Percentiles rank a stretch among this genome's conserved stretches.
phyloP scores from a whole-genome alignment of 2,329 filamentous ascomycete genomes.

The Penicillium concentricum region DNA sequence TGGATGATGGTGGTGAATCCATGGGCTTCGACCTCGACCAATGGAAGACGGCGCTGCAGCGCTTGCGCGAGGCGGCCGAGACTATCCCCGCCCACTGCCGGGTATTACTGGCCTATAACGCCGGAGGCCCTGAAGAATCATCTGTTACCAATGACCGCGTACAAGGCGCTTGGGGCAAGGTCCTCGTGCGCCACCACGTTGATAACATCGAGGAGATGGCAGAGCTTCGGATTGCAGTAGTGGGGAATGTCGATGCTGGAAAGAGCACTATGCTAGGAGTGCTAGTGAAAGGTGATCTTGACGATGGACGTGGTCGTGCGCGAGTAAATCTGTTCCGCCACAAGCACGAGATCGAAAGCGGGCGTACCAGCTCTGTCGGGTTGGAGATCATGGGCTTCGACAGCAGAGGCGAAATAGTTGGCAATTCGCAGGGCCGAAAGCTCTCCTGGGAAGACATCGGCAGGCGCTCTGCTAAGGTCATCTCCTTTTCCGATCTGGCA shows the following conservation, averaged over 20 bases:
- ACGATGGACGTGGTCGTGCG: slow-evolving; percentile 90
- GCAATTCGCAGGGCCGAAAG: slow-evolving; percentile 78
- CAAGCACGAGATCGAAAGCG: slow-evolving; percentile 96
- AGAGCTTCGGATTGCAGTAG: slow-evolving; percentile 93
- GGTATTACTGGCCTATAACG: slow-evolving; percentile 84
- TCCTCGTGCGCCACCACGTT: slow-evolving; percentile 76
- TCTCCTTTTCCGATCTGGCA: slow-evolving; percentile 91
- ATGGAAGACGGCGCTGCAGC: slow-evolving; percentile 70
- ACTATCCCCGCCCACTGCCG: slow-evolving; percentile 71
- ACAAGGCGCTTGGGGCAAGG: slow-evolving; percentile 76
- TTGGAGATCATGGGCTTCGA: slow-evolving; percentile 99
- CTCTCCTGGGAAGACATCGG: slow-evolving; percentile 98
- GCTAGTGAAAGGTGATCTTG: slow-evolving; percentile 88
- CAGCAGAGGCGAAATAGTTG: slow-evolving; percentile 76
- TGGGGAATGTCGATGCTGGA: slow-evolving; percentile 95
- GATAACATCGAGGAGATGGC: slow-evolving; percentile 80
- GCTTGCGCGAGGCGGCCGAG: slow-evolving; percentile 65
- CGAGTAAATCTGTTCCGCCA: slow-evolving; percentile 95
- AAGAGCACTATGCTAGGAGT: slow-evolving; percentile 97
- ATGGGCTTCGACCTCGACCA: slow-evolving; percentile 74
- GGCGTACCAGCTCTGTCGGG: slow-evolving; percentile 90
- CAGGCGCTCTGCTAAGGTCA: slow-evolving; percentile 89
- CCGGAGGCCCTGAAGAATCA: slow-evolving; percentile 74
- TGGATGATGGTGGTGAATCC: slow-evolving; percentile 83
- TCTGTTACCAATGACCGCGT: slow-evolving; percentile 64